Percentiles rank a stretch among this genome's conserved stretches.
Evolutionary conservation across 2,329 filamentous ascomycete species (phyloP).

Genomic region (Aspergillus ustus): DNA sequence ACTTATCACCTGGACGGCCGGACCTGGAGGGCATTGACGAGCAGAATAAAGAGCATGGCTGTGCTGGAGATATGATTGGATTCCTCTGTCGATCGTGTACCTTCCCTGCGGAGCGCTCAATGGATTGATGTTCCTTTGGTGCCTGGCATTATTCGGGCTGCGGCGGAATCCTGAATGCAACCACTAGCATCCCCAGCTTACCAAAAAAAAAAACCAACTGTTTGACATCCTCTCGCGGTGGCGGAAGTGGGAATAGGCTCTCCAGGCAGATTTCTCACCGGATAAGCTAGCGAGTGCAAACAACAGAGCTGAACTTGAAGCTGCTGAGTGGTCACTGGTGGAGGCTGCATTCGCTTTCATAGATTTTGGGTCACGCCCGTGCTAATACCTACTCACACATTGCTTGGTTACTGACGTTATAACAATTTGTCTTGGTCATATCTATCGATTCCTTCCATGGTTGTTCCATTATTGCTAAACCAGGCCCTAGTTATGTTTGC

Average conservation of each 20-base stretch:
- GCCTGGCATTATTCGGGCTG: slow-evolving; percentile 7
- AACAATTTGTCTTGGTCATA: not conserved
- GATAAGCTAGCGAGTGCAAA: not conserved
- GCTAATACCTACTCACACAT: not conserved
- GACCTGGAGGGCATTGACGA: not conserved
- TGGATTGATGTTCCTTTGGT: not conserved
- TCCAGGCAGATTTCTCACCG: not conserved
- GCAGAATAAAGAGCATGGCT: not conserved
- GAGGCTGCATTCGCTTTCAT: not conserved
- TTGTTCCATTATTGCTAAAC: too few species aligned
- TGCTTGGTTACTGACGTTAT: not conserved
- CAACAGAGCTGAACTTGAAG: not conserved
- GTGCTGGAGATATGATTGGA: not conserved
- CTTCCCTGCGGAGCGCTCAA: not conserved
- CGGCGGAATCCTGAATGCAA: not conserved
- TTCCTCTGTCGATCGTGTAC: not conserved
- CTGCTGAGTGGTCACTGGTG: too few species aligned
- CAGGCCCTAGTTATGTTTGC: too few species aligned
- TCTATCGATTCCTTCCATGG: too few species aligned
- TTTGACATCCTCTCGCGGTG: not conserved
- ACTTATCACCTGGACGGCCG: too few species aligned
- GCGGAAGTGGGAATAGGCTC: not conserved
- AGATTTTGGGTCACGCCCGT: not conserved
- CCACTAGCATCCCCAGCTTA: not conserved
- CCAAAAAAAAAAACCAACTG: not conserved